Evolutionary conservation across 257 asterid genomes (phyloP).

Genomic region (Striga asiatica): DNA sequence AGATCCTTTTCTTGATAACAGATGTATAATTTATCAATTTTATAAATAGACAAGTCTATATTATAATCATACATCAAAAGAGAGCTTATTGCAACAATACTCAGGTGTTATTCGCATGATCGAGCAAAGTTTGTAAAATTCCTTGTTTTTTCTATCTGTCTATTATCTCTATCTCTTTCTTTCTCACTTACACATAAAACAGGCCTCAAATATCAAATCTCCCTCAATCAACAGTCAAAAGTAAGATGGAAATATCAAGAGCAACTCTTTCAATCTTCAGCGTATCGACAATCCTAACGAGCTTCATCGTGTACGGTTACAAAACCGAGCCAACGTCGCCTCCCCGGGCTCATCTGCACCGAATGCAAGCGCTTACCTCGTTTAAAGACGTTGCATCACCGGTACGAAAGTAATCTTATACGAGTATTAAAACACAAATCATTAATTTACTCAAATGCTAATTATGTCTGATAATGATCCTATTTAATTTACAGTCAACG

Average conservation of each 20-base stretch:
- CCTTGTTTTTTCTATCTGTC: no score
- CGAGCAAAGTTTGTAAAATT: neutral
- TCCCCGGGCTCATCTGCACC: neutral
- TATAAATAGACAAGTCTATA: neutral
- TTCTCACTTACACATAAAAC: neutral
- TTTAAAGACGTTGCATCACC: neutral
- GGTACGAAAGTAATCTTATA: neutral
- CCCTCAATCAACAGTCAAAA: neutral
- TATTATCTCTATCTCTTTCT: no score
- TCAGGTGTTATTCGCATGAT: constrained; percentile 22
- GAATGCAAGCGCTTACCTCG: neutral
- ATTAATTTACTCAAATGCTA: neutral
- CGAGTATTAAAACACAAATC: neutral
- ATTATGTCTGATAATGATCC: neutral
- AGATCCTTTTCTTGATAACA: neutral
- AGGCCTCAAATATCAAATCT: neutral
- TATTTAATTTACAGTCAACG: constrained; percentile 17
- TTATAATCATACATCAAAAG: constrained; percentile 22
- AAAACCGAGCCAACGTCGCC: no score
- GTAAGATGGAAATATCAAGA: constrained; percentile 22
- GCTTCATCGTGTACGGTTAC: constrained; percentile 13
- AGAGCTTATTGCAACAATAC: constrained; percentile 18
- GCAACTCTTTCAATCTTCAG: constrained; percentile 7
- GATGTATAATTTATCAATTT: neutral
- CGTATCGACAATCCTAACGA: constrained; percentile 2